Conservation (phyloP, 352 stramenopile genomes). For the Aphanomyces astaci region DNA sequence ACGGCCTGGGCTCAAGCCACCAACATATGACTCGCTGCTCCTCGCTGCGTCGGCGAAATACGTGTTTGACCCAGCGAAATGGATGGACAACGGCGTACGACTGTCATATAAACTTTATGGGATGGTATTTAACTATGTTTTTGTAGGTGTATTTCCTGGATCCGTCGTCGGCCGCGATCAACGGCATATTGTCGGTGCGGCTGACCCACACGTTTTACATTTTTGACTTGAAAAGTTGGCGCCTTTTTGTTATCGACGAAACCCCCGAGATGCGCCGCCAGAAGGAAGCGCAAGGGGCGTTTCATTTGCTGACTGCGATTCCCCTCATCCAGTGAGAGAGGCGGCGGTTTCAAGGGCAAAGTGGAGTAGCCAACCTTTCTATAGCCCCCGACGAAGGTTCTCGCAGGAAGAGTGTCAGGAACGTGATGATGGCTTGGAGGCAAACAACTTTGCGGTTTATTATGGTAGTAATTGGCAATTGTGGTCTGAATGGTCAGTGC, state of each 20-base stretch:
- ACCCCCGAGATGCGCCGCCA: not conserved
- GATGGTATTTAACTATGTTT: not conserved
- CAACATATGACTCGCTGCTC: not conserved
- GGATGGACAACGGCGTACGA: not conserved
- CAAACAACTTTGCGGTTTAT: too few species aligned
- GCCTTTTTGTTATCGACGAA: not conserved
- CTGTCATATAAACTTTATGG: not conserved
- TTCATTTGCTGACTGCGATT: not conserved
- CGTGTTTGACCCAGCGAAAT: not conserved
- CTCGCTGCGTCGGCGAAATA: not conserved
- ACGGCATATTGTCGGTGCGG: slow-evolving; percentile 2
- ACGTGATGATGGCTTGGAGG: too few species aligned
- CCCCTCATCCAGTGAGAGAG: not conserved
- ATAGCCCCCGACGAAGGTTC: too few species aligned
- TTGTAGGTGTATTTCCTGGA: slow-evolving; percentile 1
- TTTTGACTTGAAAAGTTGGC: slow-evolving; percentile 23
- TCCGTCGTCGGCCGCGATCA: not conserved
- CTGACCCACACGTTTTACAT: not conserved
- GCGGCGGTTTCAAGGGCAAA: too few species aligned
- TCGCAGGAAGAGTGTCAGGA: too few species aligned
- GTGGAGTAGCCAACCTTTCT: too few species aligned
- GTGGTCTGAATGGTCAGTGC: too few species aligned
- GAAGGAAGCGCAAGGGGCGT: not conserved
- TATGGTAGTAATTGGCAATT: too few species aligned
- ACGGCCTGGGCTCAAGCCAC: not conserved